phyloP scores from a whole-genome alignment of 164 flowering plant species.

The Euptelea pleiosperma region DNA sequence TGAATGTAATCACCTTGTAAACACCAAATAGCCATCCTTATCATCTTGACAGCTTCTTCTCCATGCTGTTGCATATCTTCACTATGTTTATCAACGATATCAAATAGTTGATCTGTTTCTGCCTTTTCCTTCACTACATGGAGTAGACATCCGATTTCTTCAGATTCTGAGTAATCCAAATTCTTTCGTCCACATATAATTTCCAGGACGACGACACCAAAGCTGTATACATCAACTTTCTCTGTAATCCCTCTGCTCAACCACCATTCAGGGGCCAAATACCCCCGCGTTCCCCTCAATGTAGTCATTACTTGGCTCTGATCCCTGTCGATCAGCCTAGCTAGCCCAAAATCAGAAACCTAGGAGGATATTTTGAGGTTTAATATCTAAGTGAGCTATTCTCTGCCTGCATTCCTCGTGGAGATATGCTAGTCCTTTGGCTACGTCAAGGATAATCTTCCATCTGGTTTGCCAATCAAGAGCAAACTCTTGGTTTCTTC shows the following conservation, averaged over 20 bases:
- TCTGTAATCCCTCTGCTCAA: slow-evolving; percentile 3
- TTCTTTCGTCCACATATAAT: slow-evolving; percentile 20
- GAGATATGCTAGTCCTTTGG: slow-evolving; percentile 12
- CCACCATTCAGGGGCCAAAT: slow-evolving; percentile 24
- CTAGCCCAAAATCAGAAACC: slow-evolving; percentile 27
- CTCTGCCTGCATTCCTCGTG: slow-evolving; percentile 10
- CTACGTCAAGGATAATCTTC: slow-evolving; percentile 14
- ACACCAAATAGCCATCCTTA: not conserved
- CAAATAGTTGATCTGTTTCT: slow-evolving; percentile 1
- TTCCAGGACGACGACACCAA: slow-evolving; percentile 18
- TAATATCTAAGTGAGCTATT: slow-evolving; percentile 10
- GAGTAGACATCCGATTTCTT: not conserved
- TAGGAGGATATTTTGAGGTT: slow-evolving; percentile 17
- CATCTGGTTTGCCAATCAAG: slow-evolving; percentile 19
- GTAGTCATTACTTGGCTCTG: slow-evolving; percentile 28
- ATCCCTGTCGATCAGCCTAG: slow-evolving; percentile 27
- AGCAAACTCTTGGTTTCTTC: not conserved
- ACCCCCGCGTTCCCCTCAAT: slow-evolving; percentile 34
- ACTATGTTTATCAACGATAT: slow-evolving; percentile 8
- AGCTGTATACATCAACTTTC: slow-evolving; percentile 23
- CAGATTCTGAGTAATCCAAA: slow-evolving; percentile 14
- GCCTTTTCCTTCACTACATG: not conserved
- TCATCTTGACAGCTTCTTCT: slow-evolving; percentile 4
- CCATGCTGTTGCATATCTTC: not conserved
- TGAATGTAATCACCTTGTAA: not conserved